Base-by-base conservation (phyloP, 495 filamentous ascomycete species). In the Penicillium arizonense region DNA sequence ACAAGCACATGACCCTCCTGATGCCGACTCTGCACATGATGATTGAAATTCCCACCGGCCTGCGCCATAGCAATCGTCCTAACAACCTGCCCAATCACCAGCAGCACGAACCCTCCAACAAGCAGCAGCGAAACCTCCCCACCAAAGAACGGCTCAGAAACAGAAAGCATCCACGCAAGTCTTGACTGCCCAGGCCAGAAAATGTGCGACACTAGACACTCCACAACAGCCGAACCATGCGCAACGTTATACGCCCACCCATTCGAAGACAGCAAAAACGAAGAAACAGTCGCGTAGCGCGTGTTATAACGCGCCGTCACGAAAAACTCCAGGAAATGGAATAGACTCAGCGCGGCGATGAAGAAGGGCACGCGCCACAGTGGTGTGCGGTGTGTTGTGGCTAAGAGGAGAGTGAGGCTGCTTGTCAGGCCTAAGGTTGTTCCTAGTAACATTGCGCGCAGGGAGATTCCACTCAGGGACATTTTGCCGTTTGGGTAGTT, bases 261-360 rank as follows among this genome's bases (percentile, higher is more conserved):
- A 63, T 98, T 98, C 35, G 81, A 79, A n/a, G 82, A 85, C 7
- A 98, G 79, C 1, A 98, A 81, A 71, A 95, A 98, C 7, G 90
- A 86, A 50, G 76, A 76, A 14, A 89, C 71, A 5, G 78, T 77
- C 5, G 90, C 91, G n/a, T 78, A 70, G 33, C 74, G 68, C 0
- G 90, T 89, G 73, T 97, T 97, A 71, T 88, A 88, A 20, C 70
- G 72, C 23, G 94, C 94, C 0, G 93, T 97, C 43, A 83, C 87
- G 75, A 81, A 93, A 78, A 88, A 98, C 72, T 98, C 94, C 69
- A 98, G 87, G 74, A 96, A 96, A 72, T 98, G 94, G 80, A 97
- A 97, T 48, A 87, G 64, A 13, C 85, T 82, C 49, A 98, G 84
- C 23, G 83, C 69, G 41, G 78, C 71, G 62, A 91, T 58, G 75